Evolutionary conservation across 345 rosid genomes (phyloP), one percentile per base, ranked within the genome.

Genomic region (Eucalyptus sp.): DNA sequence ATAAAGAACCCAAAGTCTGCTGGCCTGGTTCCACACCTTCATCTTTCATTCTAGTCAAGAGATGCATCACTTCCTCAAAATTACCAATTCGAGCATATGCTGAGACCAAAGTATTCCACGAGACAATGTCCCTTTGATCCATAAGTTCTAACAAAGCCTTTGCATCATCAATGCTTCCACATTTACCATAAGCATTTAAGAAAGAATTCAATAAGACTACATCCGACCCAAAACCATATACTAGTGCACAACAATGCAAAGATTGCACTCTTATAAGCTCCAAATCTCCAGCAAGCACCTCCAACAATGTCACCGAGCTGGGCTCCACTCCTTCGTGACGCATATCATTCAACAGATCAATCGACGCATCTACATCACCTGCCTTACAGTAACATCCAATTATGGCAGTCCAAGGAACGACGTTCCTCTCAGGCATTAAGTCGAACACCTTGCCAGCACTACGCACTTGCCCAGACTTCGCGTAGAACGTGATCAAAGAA

Each of bases 41-140:
- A 71, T 66, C 83, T 86, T 88, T 90, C 94, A 94, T 92, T 89
- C 91, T 90, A 16, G 41, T 56, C 90, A 92, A 90, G 90, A 94
- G 94, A 86, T 88, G 92, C 87, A 91, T 86, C 27, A 90, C 91
- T 92, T 89, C 92, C 89, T 87, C 87, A 91, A 91, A 88, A 87
- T 91, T 87, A 48, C 93, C 94, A 64, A 88, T 83, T 87, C 85
- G 91, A 43, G 95, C 92, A 90, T 91, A 93, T 16, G 95, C 93
- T 2, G 94, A 91, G 85, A 94, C 86, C 91, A 95, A 89, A 18
- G 93, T 91, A 92, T 94, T 95, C 95, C 94, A 94, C 2, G 97
- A 93, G 91, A 94, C 88, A 64, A 92, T 87, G 90, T 95, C 96
- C 89, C 94, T 89, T 88, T 92, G 84, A 44, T 90, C 89, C 94